Base-by-base conservation (phyloP, 108 stramenopile species). In the Cyclotella choctawhatcheeana region DNA sequence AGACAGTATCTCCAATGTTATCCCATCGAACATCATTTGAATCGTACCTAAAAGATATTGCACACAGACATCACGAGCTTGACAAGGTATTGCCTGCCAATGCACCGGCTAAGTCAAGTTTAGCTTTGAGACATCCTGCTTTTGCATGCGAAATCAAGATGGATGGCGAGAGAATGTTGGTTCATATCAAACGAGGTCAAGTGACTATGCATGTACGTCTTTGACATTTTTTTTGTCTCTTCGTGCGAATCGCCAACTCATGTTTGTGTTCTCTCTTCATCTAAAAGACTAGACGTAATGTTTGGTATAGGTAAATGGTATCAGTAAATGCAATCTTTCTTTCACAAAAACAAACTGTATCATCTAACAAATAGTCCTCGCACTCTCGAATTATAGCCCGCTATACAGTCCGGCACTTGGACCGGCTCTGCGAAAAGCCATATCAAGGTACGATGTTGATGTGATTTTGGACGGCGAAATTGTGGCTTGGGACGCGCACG, bases 401-500 rank as follows among this genome's bases (percentile, higher is more conserved):
- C 51, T 89, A 10, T 95, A 95, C 59, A 79, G 74, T 40, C 94
- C 94, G 14, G 88, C 89, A 0, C 61, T 95, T 0, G 94, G 89
- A 4, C 94, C 94, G 45, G 24, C 81, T 22, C 48, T 95, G 24
- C 90, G 94, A 10, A 67, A 75, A 56, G 84, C 92, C 21, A 45
- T 95, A 5, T 67, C 76, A 0, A 79, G 75, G 30, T 84, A 84
- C 55, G 74, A 84, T 67, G 76, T 95, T 18, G 86, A 93, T 59
- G 83, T 88, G 10, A 89, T 95, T 63, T 69, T 95, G 30, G 94
- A 95, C 73, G 92, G 94, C 16, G 94, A 95, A 69, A 76, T 95
- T 26, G 60, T 91, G 44, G 82, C 88, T 12, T 95, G 89, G 88
- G 90, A 93, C 64, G 61, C 83, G 50, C 40, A 21, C 27, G 76